Conservation (phyloP, 2,329 filamentous ascomycete genomes). For the Penicillium brevicompactum region DNA sequence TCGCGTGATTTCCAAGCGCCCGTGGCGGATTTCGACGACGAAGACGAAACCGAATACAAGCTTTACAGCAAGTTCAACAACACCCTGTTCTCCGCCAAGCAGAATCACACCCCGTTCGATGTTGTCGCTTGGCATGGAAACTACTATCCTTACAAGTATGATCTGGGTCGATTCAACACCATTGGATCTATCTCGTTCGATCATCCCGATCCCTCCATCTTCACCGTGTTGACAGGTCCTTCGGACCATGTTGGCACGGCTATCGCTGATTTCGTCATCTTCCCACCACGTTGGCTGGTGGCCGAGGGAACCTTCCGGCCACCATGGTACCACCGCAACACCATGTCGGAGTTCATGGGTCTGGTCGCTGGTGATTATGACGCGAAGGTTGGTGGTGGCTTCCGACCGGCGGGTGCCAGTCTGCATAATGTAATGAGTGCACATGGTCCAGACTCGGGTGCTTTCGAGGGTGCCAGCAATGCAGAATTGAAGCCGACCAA, state of each 20-base stretch:
- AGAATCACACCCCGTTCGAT: constrained; percentile 74
- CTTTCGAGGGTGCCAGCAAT: constrained; percentile 58
- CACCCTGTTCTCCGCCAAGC: constrained; percentile 64
- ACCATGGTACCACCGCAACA: constrained; percentile 67
- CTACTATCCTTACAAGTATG: constrained; percentile 81
- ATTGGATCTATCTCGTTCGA: constrained; percentile 74
- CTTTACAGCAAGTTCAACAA: constrained; percentile 69
- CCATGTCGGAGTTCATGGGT: constrained; percentile 68
- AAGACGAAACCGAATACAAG: constrained; percentile 54
- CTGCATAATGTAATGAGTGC: constrained; percentile 74
- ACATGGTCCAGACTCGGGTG: constrained; percentile 61
- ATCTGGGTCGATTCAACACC: constrained; percentile 74
- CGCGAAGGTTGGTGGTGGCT: constrained; percentile 59
- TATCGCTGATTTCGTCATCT: constrained; percentile 67
- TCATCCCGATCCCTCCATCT: constrained; percentile 78
- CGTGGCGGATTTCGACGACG: constrained; percentile 68
- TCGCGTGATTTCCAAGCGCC: constrained; percentile 74
- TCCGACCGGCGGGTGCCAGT: constrained; percentile 63
- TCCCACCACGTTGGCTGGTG: constrained; percentile 66
- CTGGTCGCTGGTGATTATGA: constrained; percentile 64
- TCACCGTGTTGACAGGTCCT: constrained; percentile 65
- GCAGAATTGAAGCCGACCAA: constrained; percentile 58
- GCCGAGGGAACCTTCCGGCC: constrained; percentile 62
- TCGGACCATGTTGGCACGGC: constrained; percentile 63
- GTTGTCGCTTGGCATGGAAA: constrained; percentile 80